Evolutionary conservation across 1,284 basidiomycete species (phyloP), one percentile per base, ranked within the genome.

Genomic region (Anthracocystis walkeri): DNA sequence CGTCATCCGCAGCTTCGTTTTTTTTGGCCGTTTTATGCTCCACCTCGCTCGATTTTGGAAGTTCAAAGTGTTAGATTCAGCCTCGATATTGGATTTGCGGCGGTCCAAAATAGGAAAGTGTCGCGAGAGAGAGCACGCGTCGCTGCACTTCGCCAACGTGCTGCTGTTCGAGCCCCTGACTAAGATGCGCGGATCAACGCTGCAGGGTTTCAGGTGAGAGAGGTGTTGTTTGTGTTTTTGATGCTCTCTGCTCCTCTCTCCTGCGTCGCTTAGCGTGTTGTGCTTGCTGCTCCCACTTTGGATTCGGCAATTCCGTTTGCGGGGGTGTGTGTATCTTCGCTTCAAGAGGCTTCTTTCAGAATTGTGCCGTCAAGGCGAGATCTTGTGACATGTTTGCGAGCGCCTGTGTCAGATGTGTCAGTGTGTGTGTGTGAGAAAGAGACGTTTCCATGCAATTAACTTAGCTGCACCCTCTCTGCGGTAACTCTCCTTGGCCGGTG

Each of bases 51-150:
- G 23, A 45, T 5, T 46, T 46, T 46, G 0, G 11, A 27, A 7
- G 3, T 46, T 45, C 20, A 14, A 25, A 7, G 0, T 46, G 44
- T 46, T 46, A 46, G 44, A 46, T 18, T 46, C 4, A 3, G 35
- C 16, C 12, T 25, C 44, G 23, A 27, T 12, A 12, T 6, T 46
- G 4, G 23, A 25, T 16, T 45, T 16, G 25, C 45, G 45, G 25
- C 45, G 45, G 45, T 29, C 35, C 29, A 12, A n/a, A 48, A 48
- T 31, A 48, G 46, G 46, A 29, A 48, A 48, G 46, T 48, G 12
- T 18, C 35, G 35, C 35, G 7, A 10, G 35, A 16, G 35, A 16
- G 14, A 14, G 35, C 35, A 29, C 29, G 29, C 29, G 29, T 29
- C 29, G 29, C 29, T 29, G 29, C 29, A 8, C 29, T 29, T 29